phyloP scores from a whole-genome alignment of 345 rosid genomes.

The Rhodamnia argentea region DNA sequence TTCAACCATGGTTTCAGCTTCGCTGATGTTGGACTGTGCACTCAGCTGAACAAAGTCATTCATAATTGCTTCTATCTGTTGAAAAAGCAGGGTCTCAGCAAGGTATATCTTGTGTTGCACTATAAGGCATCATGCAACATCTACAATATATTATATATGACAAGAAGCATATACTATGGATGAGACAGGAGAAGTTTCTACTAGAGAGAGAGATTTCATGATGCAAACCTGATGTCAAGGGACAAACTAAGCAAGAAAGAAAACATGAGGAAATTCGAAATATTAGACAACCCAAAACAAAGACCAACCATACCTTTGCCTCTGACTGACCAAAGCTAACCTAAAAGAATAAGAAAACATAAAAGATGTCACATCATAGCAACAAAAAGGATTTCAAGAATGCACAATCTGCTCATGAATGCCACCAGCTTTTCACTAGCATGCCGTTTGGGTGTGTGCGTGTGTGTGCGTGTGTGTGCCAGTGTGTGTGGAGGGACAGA shows the following conservation, averaged over 20 bases:
- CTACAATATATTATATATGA: not conserved
- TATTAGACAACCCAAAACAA: not conserved
- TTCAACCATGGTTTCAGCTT: slow-evolving; percentile 95
- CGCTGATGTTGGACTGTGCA: slow-evolving; percentile 71
- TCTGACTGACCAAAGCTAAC: slow-evolving; percentile 85
- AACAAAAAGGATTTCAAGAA: not conserved
- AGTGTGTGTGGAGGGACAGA: not conserved
- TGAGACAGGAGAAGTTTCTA: not conserved
- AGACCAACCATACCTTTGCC: slow-evolving; percentile 59
- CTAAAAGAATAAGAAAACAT: slow-evolving; percentile 25
- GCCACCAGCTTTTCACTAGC: not conserved
- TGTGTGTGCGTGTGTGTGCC: too few relatives aligned
- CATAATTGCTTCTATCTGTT: slow-evolving; percentile 89
- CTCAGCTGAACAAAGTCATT: slow-evolving; percentile 84
- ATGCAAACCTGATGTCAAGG: not conserved
- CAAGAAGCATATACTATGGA: not conserved
- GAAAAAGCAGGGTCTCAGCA: slow-evolving; percentile 3
- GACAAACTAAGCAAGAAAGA: not conserved
- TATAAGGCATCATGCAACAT: not conserved
- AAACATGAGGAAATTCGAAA: not conserved
- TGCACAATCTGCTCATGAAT: not conserved
- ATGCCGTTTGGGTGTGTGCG: not conserved
- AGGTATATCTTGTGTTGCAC: not conserved
- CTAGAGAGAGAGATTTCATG: not conserved
- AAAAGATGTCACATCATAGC: not conserved